Conservation (phyloP, 345 rosid species). For the Salix exigua region DNA sequence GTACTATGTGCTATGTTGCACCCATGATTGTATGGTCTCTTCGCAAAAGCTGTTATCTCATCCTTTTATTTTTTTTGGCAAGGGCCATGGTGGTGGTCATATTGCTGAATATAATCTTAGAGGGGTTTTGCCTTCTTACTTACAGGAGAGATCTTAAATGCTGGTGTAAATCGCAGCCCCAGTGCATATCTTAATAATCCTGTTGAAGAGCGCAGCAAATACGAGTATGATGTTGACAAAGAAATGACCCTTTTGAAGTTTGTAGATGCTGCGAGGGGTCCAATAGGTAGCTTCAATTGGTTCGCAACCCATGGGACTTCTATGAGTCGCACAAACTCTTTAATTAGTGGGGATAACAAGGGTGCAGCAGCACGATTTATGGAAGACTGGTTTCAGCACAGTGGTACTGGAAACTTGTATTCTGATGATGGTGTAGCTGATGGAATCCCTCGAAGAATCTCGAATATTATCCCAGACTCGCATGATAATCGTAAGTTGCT, state of each 20-base stretch:
- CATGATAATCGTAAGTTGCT: constrained; percentile 46
- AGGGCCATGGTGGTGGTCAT: neutral
- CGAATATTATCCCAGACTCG: constrained; percentile 47
- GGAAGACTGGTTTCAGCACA: constrained; percentile 92
- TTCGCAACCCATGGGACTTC: constrained; percentile 99
- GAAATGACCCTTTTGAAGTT: constrained; percentile 97
- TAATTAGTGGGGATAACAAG: constrained; percentile 98
- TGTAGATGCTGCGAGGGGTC: constrained; percentile 86
- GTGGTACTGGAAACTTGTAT: constrained; percentile 28
- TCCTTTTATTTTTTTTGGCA: neutral
- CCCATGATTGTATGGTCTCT: neutral
- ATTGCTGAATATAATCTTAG: constrained; percentile 1
- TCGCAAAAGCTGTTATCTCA: neutral
- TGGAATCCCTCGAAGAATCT: constrained; percentile 68
- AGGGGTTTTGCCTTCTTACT: constrained; percentile 19
- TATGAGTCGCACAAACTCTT: constrained; percentile 92
- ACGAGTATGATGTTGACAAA: constrained; percentile 81
- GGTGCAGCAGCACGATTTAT: constrained; percentile 94
- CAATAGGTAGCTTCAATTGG: constrained; percentile 96
- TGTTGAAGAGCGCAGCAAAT: constrained; percentile 59
- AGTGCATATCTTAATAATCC: constrained; percentile 96
- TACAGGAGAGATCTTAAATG: constrained; percentile 85
- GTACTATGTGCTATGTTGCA: neutral
- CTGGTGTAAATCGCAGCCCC: constrained; percentile 94
- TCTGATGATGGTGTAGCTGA: constrained; percentile 34